Evolutionary conservation across 2,329 filamentous ascomycete genomes (phyloP), one percentile per base, ranked within the genome.

Genomic region (Dactylonectria macrodidyma): DNA sequence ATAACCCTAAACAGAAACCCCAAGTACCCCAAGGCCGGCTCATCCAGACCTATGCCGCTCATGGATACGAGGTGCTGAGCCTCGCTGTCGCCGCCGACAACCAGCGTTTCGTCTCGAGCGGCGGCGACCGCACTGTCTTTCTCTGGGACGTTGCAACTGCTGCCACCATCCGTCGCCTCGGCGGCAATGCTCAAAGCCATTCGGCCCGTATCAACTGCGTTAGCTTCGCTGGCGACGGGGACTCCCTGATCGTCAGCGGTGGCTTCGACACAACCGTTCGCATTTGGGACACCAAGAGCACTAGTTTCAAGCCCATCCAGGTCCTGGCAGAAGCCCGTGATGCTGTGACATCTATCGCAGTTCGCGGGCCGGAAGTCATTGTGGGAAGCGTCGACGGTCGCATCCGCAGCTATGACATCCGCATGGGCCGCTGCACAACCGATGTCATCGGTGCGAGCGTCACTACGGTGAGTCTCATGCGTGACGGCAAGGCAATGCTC

Each of bases 141-240:
- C 86, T 98, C 5, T 98, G 96, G 96, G 96, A 99, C 81, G 96
- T 98, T 0, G 87, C 92, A 54, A 92, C 91, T 3, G 94, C 93
- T 19, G 87, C 89, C 73, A 97, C 95, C 4, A 84, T 93, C 30
- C 88, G 93, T 24, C 88, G 96, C 33, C 96, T 95, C 81, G 86
- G 86, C 19, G 87, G 88, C 24, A 87, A 87, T 65, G 78, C 79
- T 41, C 80, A 86, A 47, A 92, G 92, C 0, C 93, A 96, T 81
- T 86, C 86, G 2, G 89, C 90, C 51, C 86, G 95, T 36, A 87
- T 98, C 62, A 97, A 98, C 79, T 88, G 90, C 52, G 93, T 95
- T 4, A 85, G 88, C 2, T 97, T 97, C 78, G 94, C 89, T 0
- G 95, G 95, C 12, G 90, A 91, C 2, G 92, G 84, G 5, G 94